Base-by-base conservation (phyloP, 2,329 filamentous ascomycete species). In the Dothideomycetes sp. region DNA sequence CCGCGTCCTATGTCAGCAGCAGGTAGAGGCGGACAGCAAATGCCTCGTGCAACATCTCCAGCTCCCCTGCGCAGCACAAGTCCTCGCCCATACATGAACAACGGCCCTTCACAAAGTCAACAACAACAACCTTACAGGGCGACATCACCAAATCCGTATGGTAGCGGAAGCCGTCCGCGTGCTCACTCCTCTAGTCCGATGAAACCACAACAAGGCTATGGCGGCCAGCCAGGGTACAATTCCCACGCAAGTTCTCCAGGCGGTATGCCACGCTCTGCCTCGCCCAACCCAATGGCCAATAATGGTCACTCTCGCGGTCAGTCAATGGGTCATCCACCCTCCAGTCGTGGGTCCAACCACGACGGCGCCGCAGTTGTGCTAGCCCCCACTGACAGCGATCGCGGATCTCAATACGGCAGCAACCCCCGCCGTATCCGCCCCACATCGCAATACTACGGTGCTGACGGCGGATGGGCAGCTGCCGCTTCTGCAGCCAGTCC, bases 81-180 rank as follows among this genome's bases (percentile, higher is more conserved):
- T 45, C 81, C 82, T 7, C 69, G 76, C 19, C 79, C 80, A 3
- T 65, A 63, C 14, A 64, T 72, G 42, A 65, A n/a, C n/a, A n/a
- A n/a, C n/a, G n/a, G 70, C 39, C 47, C 47, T 22, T 42, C 43
- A 10, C 69, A 74, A 5, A 46, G 44, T 30, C 45, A 45, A 12
- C 52, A 50, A 15, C 45, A 49, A 17, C 43, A 40, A 24, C 35
- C 36, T 35, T 60, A 63, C 46, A 61, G 72, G 18, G 71, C 75
- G 2, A 63, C 65, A 11, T 81, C 78, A 3, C 80, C 81, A 0
- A 83, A 80, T 44, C 77, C 78, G 1, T 82, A 82, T 52, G 65
- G 57, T 30, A 53, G 49, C 37, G 51, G 54, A 15, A 31, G 30
- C 11, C 47, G 59, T 38, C 52, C 57, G 19, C 56, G 58, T 19